Evolutionary conservation across 176 grass and related monocot species (phyloP), one percentile per base, ranked within the genome.

Genomic region (Canna indica): DNA sequence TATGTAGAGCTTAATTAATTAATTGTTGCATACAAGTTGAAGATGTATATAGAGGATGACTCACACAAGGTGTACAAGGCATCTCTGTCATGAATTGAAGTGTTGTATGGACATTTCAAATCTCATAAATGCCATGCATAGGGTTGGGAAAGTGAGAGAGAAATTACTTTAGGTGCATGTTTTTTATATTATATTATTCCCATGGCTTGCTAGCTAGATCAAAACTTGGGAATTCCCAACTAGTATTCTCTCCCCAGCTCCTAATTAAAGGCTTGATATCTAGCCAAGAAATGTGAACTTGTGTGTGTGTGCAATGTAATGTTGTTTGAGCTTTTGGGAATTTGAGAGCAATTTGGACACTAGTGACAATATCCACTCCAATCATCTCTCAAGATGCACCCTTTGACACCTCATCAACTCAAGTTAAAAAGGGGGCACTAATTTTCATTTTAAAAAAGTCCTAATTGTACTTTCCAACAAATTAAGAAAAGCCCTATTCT

Each of bases 111-210:
- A 71, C 71, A 66, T 41, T 76, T 77, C 64, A 62, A 59, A 71
- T 78, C 62, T 66, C 81, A 84, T 96, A 84, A 96, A 91, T 96
- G 78, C 64, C 77, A 33, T 67, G 67, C 80, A 71, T 70, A 73
- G 75, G 79, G 85, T 68, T 76, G 28, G 31, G 58, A 61, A 26
- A 60, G 24, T 25, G 24, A 28, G 54, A 59, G 18, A 83, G 75
- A 67, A 18, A 56, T 78, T 75, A 78, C 76, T 81, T 77, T 81
- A 57, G 48, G 26, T 34, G 74, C 72, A 62, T 50, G 56, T 59
- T 71, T 32, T 76, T 48, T 56, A 74, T 73, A 72, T 76, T 80
- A 76, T 73, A 64, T 65, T 72, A 26, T 10, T 14, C 38, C 30
- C 27, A 56, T 70, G 28, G 76, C 74, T 46, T 50, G 72, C 34